phyloP scores from a whole-genome alignment of 1,284 basidiomycete genomes.

The Vanrija humicola region DNA sequence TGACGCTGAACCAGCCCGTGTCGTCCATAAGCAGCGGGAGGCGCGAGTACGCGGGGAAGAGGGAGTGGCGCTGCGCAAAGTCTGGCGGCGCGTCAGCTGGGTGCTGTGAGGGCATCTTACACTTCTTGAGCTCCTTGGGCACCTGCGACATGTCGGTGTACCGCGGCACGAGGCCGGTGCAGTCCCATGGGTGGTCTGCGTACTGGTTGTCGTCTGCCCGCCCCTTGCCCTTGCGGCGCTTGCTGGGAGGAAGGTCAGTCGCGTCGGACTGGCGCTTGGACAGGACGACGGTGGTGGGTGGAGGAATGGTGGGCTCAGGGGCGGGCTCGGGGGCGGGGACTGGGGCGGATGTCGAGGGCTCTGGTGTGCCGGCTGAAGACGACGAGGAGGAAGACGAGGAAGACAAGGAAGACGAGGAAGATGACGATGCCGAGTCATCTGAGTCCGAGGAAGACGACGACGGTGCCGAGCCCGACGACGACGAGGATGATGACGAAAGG shows the following conservation, averaged over 20 bases:
- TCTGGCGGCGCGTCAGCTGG: constrained; percentile 54
- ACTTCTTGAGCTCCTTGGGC: constrained; percentile 72
- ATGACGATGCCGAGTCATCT: too few relatives aligned
- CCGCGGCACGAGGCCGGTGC: constrained; percentile 64
- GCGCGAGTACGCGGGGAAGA: constrained; percentile 74
- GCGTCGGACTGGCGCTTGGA: not conserved
- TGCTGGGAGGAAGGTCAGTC: not conserved
- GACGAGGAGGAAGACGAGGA: too few relatives aligned
- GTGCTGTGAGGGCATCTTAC: constrained; percentile 53
- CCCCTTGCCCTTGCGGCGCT: constrained; percentile 11
- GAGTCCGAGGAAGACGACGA: too few relatives aligned
- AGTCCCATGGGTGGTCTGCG: constrained; percentile 54
- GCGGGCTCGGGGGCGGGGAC: not conserved
- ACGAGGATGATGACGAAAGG: too few relatives aligned
- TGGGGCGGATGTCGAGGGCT: not conserved
- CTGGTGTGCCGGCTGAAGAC: not conserved
- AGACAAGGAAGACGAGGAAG: too few relatives aligned
- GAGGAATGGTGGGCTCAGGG: too few relatives aligned
- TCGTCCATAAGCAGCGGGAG: constrained; percentile 51
- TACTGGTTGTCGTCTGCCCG: constrained; percentile 14
- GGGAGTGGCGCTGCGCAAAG: constrained; percentile 74
- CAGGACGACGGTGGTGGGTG: not conserved
- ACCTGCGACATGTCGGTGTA: constrained; percentile 64
- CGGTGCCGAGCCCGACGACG: too few relatives aligned
- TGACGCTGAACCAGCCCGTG: constrained; percentile 96